phyloP scores from a whole-genome alignment of 441 rosid genomes.

The Adansonia rubrostipa region DNA sequence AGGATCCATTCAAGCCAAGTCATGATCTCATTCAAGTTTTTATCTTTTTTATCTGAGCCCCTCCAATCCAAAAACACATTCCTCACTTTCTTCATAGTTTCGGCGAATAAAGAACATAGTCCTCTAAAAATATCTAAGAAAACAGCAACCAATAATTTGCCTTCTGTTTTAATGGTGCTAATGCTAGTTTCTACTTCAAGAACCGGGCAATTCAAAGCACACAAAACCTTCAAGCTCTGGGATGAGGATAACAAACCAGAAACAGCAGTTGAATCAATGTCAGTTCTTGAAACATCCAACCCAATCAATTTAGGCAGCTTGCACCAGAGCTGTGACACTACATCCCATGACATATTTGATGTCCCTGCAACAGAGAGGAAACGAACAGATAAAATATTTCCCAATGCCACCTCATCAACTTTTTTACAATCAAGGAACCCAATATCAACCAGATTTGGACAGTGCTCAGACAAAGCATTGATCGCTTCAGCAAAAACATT shows the following conservation, averaged over 20 bases:
- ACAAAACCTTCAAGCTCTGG: conserved; percentile 75
- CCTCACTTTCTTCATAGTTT: conserved; percentile 55
- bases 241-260: conserved; percentile 74
- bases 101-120: conserved; percentile 67
- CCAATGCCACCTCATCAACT: conserved; percentile 78
- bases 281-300: conserved; percentile 95
- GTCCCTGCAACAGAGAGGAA: conserved; percentile 94
- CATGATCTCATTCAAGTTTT: conserved; percentile 65
- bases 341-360: conserved; percentile 79
- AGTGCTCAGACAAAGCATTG: conserved; percentile 77
- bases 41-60: conserved; percentile 48
- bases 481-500: conserved; percentile 87
- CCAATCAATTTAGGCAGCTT: conserved; percentile 75
- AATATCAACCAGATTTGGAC: conserved; percentile 64
- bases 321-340: conserved; percentile 70
- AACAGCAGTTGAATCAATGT: conserved; percentile 66
- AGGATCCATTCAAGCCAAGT: conserved; percentile 89
- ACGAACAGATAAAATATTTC: conserved; percentile 62
- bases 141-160: conserved; percentile 61
- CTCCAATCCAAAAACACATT: conserved; percentile 70
- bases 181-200: conserved; percentile 68
- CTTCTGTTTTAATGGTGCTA: conserved; percentile 53
- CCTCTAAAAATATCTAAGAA: conserved; percentile 70
- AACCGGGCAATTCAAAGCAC: conserved; percentile 78
- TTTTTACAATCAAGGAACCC: conserved; percentile 84